Base-by-base conservation (phyloP, 2,329 filamentous ascomycete genomes). In the Hymenoscyphus infarciens region DNA sequence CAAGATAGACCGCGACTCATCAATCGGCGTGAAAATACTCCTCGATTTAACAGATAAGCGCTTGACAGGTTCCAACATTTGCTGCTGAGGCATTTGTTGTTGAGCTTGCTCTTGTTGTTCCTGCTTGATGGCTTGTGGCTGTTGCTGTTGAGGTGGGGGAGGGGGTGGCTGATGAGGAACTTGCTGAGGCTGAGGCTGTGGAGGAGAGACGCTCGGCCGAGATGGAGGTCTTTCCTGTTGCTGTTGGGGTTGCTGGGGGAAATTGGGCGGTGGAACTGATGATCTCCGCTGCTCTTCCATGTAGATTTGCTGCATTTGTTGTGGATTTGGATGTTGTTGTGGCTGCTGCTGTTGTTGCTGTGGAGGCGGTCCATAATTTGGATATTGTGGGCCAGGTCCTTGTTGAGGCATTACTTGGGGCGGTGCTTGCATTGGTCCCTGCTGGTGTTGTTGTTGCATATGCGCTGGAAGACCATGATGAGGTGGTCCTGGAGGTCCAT, bases 21-120 rank as follows among this genome's bases (percentile, higher is more conserved):
- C 95, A 66, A 99, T 96, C 0, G 95, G 95, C 0, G 95, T 99
- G 74, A 98, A 98, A 64, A 99, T 98, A 75, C 93, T 97, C 68
- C 79, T 81, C 8, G 77, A 77, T 66, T 82, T 82, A 61, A 81
- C 75, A 61, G 86, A 78, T 74, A 81, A 74, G 68, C 84, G 77
- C 42, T 77, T 76, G 25, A 77, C 66, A 72, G 82, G 74, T 76
- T 86, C 73, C 74, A 78, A 73, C 79, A 83, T 69, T 77, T 75
- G 78, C 53, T 68, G 81, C 35, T 82, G 83, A 39, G 80, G 79
- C 16, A 80, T 80, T 66, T 84, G 82, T 45, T 80, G 78, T 67
- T 80, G 33, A 74, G n/a, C 45, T 61, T 79, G 76, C 63, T 81
- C 75, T 64, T 77, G 72, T 66, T 75, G 75, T 63, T 73, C 72